phyloP scores from a whole-genome alignment of 1,284 basidiomycete genomes.

The Mycosarcoma mackinlayi region DNA sequence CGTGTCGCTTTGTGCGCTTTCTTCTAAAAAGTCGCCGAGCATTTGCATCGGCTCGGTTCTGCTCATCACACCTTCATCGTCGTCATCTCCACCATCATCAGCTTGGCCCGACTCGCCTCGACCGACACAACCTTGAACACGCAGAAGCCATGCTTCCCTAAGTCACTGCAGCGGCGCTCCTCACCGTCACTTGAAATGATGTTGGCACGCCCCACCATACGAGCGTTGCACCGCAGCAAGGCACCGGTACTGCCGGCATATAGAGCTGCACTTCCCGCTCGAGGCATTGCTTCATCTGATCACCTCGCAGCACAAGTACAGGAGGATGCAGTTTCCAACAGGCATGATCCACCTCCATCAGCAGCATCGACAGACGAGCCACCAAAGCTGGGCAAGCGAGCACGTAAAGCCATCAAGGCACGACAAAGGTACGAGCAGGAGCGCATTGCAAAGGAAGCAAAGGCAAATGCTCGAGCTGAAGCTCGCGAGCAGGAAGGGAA shows the following conservation, averaged over 20 bases:
- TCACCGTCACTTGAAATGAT: background rate
- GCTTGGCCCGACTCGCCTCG: no score
- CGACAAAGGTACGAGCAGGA: constrained; percentile 22
- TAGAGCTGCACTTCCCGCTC: background rate
- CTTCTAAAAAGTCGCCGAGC: constrained; percentile 3
- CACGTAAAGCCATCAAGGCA: constrained; percentile 29
- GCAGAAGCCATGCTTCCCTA: background rate
- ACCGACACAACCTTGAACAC: no score
- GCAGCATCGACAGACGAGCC: background rate
- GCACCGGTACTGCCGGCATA: background rate
- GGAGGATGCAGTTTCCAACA: background rate
- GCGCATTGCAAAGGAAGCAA: constrained; percentile 12
- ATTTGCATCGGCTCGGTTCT: background rate
- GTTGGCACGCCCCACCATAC: background rate
- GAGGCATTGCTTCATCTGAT: constrained; percentile 25
- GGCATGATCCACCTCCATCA: background rate
- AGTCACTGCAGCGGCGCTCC: background rate
- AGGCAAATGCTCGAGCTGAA: constrained; percentile 9
- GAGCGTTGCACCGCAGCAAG: background rate
- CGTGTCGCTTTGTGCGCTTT: background rate
- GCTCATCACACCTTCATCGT: background rate
- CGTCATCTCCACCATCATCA: background rate
- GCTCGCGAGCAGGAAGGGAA: background rate
- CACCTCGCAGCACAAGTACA: constrained; percentile 19
- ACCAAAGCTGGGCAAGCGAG: constrained; percentile 34